These are phyloP conservation scores for Nicotiana sylvestris DNA, from an alignment of 257 asterid species.

Conservation along the genomic window DNA sequence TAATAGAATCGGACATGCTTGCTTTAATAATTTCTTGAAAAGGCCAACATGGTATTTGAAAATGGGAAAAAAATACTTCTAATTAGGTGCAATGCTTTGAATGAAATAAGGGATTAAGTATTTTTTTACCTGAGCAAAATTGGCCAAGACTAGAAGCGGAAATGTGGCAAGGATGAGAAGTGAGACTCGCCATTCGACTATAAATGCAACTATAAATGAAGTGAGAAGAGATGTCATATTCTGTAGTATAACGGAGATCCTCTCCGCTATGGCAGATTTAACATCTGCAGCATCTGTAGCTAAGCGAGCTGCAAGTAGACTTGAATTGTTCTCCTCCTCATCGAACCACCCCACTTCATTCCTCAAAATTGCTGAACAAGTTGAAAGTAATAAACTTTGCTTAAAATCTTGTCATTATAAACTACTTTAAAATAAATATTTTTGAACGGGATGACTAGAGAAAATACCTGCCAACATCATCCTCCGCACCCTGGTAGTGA, in stretches of 20 bases:
- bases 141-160: conserved; percentile 96
- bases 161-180: conserved; percentile 79
- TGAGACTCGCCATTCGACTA: conserved; percentile 98
- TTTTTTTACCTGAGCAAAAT: conserved; percentile 86
- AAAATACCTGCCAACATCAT: conserved; percentile 97
- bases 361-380: conserved; percentile 71
- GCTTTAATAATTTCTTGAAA: not conserved
- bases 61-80: not conserved
- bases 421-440: not conserved
- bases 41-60: not conserved
- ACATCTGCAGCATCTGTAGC: conserved; percentile 96
- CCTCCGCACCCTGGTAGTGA: conserved; percentile 88
- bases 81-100: not conserved
- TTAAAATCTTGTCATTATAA: not conserved
- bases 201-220: conserved; percentile 91
- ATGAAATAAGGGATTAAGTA: not conserved
- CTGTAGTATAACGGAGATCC: conserved; percentile 92
- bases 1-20: not conserved
- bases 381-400: not conserved
- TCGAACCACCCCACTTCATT: conserved; percentile 99
- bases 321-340: conserved; percentile 95
- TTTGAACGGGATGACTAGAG: not conserved
- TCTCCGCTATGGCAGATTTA: conserved; percentile 93
- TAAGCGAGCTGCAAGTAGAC: conserved; percentile 82
- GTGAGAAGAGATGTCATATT: conserved; percentile 98